These are phyloP conservation scores for Omphalotus guepiniiformis DNA, from an alignment of 768 basidiomycete genomes.

Conservation along the genomic window DNA sequence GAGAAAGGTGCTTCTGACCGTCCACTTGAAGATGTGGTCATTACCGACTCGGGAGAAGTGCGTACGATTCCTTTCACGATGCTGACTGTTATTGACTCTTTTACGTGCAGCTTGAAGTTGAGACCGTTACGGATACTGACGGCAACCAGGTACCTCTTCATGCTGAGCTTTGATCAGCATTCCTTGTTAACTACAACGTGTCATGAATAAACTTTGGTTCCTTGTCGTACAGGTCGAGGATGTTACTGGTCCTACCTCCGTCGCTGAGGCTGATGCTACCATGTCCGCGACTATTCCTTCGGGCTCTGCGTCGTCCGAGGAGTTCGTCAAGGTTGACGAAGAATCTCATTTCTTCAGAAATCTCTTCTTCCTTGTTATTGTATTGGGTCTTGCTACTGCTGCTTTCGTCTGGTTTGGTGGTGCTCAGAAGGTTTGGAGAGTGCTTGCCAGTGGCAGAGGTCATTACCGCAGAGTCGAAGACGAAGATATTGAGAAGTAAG, in stretches of 20 bases:
- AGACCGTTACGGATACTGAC: conserved; percentile 50
- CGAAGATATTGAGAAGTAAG: conserved; percentile 52
- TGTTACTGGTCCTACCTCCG: conserved; percentile 12
- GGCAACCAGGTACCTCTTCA: conserved; percentile 91
- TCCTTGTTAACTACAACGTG: conserved; percentile 27
- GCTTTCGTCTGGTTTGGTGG: conserved; percentile 53
- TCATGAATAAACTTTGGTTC: conserved; percentile 51
- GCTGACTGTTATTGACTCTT: background rate
- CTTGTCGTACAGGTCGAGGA: conserved; percentile 28
- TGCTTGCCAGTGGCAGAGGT: conserved; percentile 32
- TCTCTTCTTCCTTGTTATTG: conserved; percentile 33
- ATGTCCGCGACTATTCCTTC: conserved; percentile 10
- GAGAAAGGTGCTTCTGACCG: conserved; percentile 67
- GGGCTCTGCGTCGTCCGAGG: conserved; percentile 10
- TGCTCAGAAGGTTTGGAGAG: conserved; percentile 37
- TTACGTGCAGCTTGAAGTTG: conserved; percentile 45
- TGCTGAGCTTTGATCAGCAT: conserved; percentile 82
- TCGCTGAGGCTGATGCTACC: conserved; percentile 2
- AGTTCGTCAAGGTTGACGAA: conserved; percentile 13
- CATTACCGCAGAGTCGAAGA: conserved; percentile 43
- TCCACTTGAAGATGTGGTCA: conserved; percentile 73
- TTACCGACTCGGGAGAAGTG: conserved; percentile 88
- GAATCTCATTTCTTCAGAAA: conserved; percentile 23
- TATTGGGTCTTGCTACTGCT: conserved; percentile 41
- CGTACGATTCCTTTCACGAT: conserved; percentile 11